Evolutionary conservation across 805 yeast genomes (phyloP).

Genomic region (Candida taoyuanica): DNA sequence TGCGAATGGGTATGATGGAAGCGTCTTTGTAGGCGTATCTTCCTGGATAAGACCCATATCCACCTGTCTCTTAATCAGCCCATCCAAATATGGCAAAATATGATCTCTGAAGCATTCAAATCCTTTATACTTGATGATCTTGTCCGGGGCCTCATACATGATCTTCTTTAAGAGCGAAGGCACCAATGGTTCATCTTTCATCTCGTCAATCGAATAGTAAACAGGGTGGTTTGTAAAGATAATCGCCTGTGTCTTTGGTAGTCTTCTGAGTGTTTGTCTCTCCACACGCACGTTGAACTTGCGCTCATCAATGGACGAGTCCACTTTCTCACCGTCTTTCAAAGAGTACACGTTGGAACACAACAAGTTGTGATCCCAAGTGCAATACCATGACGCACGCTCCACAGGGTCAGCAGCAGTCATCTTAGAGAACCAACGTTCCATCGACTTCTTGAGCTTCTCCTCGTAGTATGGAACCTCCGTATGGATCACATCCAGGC

Average conservation of each 20-base stretch:
- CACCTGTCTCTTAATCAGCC: slow-evolving; percentile 51
- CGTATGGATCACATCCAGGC: slow-evolving; percentile 58
- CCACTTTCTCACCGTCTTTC: slow-evolving; percentile 40
- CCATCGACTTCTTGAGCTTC: slow-evolving; percentile 66
- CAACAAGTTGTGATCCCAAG: slow-evolving; percentile 66
- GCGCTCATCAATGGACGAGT: slow-evolving; percentile 40
- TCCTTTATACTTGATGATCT: slow-evolving; percentile 59
- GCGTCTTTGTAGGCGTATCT: slow-evolving; percentile 54
- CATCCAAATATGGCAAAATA: slow-evolving; percentile 52
- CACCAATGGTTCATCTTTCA: slow-evolving; percentile 75
- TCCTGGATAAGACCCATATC: slow-evolving; percentile 49
- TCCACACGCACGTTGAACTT: slow-evolving; percentile 68
- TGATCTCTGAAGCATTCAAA: slow-evolving; percentile 58
- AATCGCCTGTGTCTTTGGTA: slow-evolving; percentile 61
- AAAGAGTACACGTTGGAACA: slow-evolving; percentile 52
- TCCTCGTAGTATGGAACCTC: slow-evolving; percentile 68
- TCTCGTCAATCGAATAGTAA: slow-evolving; percentile 74
- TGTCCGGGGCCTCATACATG: slow-evolving; percentile 61
- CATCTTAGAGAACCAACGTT: slow-evolving; percentile 64
- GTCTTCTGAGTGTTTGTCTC: slow-evolving; percentile 63
- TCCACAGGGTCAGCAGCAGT: slow-evolving; percentile 60
- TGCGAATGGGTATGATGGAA: slow-evolving; percentile 63
- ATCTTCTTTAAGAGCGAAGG: slow-evolving; percentile 62
- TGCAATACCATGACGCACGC: slow-evolving; percentile 69
- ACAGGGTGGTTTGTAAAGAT: slow-evolving; percentile 74